Evolutionary conservation across 1,284 basidiomycete species (phyloP), one percentile per base, ranked within the genome.

Genomic region (Peniophora sp.): DNA sequence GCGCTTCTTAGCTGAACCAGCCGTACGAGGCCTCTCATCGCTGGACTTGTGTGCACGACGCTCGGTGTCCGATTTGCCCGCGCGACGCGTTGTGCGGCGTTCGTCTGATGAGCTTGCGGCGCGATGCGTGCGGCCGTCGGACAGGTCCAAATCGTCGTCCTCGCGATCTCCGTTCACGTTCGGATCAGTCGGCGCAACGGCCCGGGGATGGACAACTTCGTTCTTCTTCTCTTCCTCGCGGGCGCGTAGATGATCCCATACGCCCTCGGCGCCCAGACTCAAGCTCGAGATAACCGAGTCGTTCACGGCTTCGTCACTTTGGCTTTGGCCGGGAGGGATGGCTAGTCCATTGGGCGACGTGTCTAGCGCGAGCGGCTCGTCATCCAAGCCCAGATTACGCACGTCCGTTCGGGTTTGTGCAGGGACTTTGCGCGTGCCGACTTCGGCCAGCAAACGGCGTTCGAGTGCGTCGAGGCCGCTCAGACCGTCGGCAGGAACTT

Each of bases 211-310:
- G n/a, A n/a, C 56, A 49, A 51, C 49, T 6, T 45, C 52, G 3
- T 42, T 49, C 50, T 53, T 57, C 49, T 59, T 53, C 8, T 63
- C 66, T 11, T 50, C 56, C 12, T 57, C 60, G 11, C 52, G 45
- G 32, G 53, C 52, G 44, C 49, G 44, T 24, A 54, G 55, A 2
- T 49, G 47, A 32, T 55, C 51, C 41, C 57, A 51, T 54, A 57
- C 24, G 51, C 61, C 67, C 14, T 60, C 63, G 49, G 78, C 78
- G 2, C 79, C 81, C n/a, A 88, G 70, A 12, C 83, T 83, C 55
- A 88, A 63, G 59, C 85, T 88, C 39, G 85, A 87, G 47, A 87
- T 88, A 23, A 82, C 85, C 45, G 81, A 84, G 57, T 88, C 85
- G 52, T 83, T 78, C 52, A 76, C 64, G 11, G 74, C 71, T 48